Base-by-base conservation (phyloP, 345 rosid species). In the Citrus sp. region DNA sequence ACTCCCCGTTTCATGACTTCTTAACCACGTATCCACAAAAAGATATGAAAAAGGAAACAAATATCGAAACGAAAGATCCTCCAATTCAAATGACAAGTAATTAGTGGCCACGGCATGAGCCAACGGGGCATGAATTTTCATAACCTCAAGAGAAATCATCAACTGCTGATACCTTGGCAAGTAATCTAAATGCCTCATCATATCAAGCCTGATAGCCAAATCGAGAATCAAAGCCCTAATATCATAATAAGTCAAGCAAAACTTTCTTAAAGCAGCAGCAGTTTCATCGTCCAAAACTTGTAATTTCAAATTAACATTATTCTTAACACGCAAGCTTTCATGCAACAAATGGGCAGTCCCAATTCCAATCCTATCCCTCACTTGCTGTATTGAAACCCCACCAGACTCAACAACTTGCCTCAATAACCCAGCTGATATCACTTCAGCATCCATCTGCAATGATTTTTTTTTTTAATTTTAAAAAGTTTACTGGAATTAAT, bases 391-490 rank as follows among this genome's bases (percentile, higher is more conserved):
- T 21, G 96, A 86, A 68, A 92, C 83, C 1, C 86, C 93, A 58
- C 93, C 90, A 0, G 88, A 89, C 70, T 91, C 94, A 9, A 95
- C 80, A 25, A 84, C 88, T 63, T 91, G 95, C 54, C 88, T 84
- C 82, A 95, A 70, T 72, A 95, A 79, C 51, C 97, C 90, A 40
- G 98, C 97, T 14, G 99, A 95, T 75, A 95, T 92, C n/a, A 93
- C 98, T 86, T 95, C 98, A 14, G 95, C 97, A 82, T 93, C 98
- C 99, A 95, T 93, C 97, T 95, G 84, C 79, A 79, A 64, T 13
- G 22, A 54, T 4, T 16, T 19, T 12, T 46, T 3, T 46, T 46
- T 46, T 3, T 0, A 9, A 13, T 42, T 37, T 42, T 9, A 46
- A 54, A 51, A 54, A 54, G 0, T 18, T 18, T 3, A 54, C 58